A percentile compares a stretch with the other conserved stretches of the same genome.
phyloP scores from a whole-genome alignment of 306 rosid species.

The Fragaria vesca region DNA sequence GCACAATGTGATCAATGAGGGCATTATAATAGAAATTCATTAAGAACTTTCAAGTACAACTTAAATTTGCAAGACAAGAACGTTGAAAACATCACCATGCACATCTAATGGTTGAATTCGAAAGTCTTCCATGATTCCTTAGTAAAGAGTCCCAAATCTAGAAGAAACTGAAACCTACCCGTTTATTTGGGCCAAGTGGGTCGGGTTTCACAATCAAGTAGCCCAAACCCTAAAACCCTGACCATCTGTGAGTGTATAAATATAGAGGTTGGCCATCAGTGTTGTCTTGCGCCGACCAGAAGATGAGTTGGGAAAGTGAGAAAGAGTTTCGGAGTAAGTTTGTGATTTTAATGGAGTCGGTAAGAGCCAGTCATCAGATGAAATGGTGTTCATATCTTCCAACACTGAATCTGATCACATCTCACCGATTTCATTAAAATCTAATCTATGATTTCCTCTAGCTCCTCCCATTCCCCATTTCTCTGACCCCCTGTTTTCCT shows the following conservation, averaged over 20 bases:
- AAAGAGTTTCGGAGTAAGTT: not conserved
- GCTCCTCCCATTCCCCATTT: not conserved
- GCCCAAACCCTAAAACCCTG: not conserved
- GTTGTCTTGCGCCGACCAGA: not conserved
- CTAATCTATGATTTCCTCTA: not conserved
- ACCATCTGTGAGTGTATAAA: not conserved
- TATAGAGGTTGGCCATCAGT: not conserved
- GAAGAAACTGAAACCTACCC: no score
- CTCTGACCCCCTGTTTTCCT: not conserved
- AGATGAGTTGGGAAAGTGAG: not conserved
- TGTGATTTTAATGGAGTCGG: not conserved
- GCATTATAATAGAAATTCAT: no score
- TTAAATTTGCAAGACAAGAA: no score
- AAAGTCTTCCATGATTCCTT: no score
- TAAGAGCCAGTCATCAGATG: not conserved
- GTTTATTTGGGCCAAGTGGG: not conserved
- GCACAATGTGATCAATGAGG: no score
- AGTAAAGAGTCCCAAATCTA: no score
- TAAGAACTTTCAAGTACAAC: no score
- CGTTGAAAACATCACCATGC: no score
- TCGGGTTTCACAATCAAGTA: not conserved
- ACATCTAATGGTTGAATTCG: no score
- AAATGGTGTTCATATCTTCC: no score
- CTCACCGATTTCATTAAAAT: not conserved
- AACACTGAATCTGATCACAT: not conserved